These are phyloP conservation scores for Euphorbia tirucalli DNA, from an alignment of 345 rosid species.

Conservation along the genomic window DNA sequence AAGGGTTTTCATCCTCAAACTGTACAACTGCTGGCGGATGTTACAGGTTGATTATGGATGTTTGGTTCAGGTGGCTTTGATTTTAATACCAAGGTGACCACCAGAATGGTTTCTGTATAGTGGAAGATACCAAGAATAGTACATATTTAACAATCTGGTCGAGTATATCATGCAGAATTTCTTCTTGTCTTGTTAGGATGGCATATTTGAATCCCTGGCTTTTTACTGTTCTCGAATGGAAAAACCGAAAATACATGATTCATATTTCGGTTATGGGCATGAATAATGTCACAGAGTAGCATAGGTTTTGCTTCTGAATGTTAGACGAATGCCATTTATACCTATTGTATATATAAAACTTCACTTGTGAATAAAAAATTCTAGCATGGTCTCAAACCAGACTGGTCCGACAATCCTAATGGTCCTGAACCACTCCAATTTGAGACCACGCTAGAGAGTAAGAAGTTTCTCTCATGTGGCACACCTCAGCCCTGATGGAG, in stretches of 20 bases:
- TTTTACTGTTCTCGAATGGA: not conserved
- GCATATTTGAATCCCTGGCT: not conserved
- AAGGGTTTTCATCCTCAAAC: not conserved
- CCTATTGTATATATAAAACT: no score
- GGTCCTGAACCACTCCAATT: no score
- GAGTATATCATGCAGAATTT: not conserved
- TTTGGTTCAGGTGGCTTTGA: not conserved
- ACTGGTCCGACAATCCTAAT: no score
- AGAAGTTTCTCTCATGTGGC: no score
- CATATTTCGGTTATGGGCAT: not conserved
- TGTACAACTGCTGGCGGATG: no score
- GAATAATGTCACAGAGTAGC: not conserved
- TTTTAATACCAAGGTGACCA: not conserved
- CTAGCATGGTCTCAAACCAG: no score
- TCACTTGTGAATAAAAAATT: no score
- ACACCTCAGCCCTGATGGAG: no score
- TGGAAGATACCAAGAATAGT: not conserved
- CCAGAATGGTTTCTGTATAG: conserved; percentile 6
- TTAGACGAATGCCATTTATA: not conserved
- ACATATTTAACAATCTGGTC: not conserved
- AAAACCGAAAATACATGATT: not conserved
- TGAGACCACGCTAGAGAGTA: no score
- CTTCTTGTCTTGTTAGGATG: not conserved
- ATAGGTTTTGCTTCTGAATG: not conserved
- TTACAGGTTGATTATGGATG: not conserved